phyloP scores from a whole-genome alignment of 306 rosid species.

The Acmispon strigosus region DNA sequence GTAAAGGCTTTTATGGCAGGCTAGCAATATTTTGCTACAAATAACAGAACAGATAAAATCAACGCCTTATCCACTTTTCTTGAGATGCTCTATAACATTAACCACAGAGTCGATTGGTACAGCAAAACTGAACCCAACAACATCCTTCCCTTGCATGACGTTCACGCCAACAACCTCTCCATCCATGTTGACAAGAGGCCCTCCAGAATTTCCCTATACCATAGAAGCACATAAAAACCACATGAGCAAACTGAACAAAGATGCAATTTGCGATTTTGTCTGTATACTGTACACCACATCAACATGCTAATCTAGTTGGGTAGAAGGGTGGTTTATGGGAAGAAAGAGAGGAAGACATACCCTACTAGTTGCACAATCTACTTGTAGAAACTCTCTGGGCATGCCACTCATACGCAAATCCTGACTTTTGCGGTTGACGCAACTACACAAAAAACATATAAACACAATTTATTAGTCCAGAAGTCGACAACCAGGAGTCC shows the following conservation, averaged over 20 bases:
- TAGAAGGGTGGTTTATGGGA: not conserved
- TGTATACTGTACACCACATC: not conserved
- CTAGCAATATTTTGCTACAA: no score
- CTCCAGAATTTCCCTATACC: slow-evolving; percentile 90
- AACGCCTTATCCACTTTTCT: slow-evolving; percentile 63
- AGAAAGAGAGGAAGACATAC: slow-evolving; percentile 34
- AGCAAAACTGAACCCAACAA: slow-evolving; percentile 84
- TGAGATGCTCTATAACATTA: slow-evolving; percentile 68
- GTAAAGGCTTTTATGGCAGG: no score
- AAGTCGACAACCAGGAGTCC: not conserved
- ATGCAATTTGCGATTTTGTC: not conserved
- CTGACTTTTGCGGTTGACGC: slow-evolving; percentile 85
- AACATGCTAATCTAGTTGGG: not conserved
- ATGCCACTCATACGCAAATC: slow-evolving; percentile 81
- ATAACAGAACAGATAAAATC: not conserved
- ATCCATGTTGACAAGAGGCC: slow-evolving; percentile 82
- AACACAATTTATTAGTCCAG: not conserved
- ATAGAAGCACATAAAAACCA: not conserved
- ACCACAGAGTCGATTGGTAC: slow-evolving; percentile 70
- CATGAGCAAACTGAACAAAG: no score
- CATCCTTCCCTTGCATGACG: slow-evolving; percentile 58
- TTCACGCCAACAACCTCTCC: slow-evolving; percentile 90
- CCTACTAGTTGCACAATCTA: slow-evolving; percentile 68
- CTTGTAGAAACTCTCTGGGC: slow-evolving; percentile 72
- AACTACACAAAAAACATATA: slow-evolving; percentile 35